Conservation (phyloP, 352 stramenopile species). For the Pythium phragmitis region DNA sequence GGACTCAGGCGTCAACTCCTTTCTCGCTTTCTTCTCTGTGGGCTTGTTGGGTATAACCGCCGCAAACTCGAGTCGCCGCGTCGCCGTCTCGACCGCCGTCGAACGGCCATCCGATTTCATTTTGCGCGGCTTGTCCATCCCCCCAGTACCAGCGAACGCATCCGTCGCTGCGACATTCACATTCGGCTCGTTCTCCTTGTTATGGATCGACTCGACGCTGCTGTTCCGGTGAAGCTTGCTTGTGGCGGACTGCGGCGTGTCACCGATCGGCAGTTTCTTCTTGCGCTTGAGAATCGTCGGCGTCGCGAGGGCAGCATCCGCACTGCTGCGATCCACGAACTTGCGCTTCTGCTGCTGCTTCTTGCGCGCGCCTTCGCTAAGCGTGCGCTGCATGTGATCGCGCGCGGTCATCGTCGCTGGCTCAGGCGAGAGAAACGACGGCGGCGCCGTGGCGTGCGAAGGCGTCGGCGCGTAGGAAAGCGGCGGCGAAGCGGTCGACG, state of each 20-base stretch:
- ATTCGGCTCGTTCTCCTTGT: slow-evolving; percentile 16
- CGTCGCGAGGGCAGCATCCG: slow-evolving; percentile 1
- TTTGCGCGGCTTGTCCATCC: slow-evolving; percentile 11
- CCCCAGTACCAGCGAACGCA: background rate
- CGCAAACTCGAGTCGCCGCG: slow-evolving; percentile 23
- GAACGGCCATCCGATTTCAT: background rate
- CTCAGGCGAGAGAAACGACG: slow-evolving; percentile 25
- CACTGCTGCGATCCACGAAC: slow-evolving; percentile 6
- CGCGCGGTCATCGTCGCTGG: slow-evolving; percentile 8
- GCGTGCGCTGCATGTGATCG: slow-evolving; percentile 27
- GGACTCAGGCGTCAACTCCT: slow-evolving; percentile 6
- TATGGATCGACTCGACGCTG: background rate
- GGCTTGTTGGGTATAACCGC: slow-evolving; percentile 22
- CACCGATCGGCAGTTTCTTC: slow-evolving; percentile 19
- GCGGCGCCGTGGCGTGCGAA: background rate
- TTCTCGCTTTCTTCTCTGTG: slow-evolving; percentile 11
- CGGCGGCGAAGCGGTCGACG: background rate
- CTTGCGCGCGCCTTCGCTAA: slow-evolving; percentile 30
- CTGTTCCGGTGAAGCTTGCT: slow-evolving; percentile 3
- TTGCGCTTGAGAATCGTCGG: slow-evolving; percentile 13
- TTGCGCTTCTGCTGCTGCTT: slow-evolving; percentile 27
- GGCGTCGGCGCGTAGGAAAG: background rate
- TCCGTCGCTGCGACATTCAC: background rate
- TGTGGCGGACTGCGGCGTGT: slow-evolving; percentile 8
- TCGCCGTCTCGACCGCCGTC: slow-evolving; percentile 14